phyloP scores from a whole-genome alignment of 2,329 filamentous ascomycete genomes.

The Colletotrichum sp. region DNA sequence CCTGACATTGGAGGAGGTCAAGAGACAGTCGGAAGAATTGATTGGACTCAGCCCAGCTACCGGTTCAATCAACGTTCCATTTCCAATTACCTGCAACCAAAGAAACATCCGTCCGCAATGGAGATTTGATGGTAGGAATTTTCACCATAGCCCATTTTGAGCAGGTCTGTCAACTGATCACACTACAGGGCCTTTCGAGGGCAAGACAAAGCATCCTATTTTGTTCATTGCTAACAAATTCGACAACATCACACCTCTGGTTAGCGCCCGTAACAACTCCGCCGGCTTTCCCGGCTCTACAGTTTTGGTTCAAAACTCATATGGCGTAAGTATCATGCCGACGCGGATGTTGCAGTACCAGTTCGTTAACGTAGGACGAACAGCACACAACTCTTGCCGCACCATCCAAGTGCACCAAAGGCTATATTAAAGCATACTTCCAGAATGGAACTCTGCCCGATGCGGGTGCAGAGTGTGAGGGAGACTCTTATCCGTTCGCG shows the following conservation, averaged over 20 bases:
- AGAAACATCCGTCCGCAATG: slow-evolving; percentile 42
- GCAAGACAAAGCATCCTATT: slow-evolving; percentile 46
- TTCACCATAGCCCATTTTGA: background rate
- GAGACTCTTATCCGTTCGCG: slow-evolving; percentile 48
- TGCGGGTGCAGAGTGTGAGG: slow-evolving; percentile 49
- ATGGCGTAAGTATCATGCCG: slow-evolving; percentile 44
- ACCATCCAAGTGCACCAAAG: slow-evolving; percentile 48
- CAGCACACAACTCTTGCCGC: slow-evolving; percentile 56
- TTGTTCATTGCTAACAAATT: slow-evolving; percentile 49
- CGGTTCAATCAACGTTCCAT: slow-evolving; percentile 48
- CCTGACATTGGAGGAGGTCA: slow-evolving; percentile 38
- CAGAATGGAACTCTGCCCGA: slow-evolving; percentile 50
- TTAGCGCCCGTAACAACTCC: slow-evolving; percentile 50
- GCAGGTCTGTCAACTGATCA: background rate
- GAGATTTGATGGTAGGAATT: slow-evolving; percentile 38
- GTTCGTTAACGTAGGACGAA: background rate
- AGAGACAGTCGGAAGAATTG: slow-evolving; percentile 35
- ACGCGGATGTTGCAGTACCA: background rate
- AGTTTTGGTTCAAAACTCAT: slow-evolving; percentile 54
- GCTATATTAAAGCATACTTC: slow-evolving; percentile 48
- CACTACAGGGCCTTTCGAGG: slow-evolving; percentile 28
- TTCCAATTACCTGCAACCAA: slow-evolving; percentile 43
- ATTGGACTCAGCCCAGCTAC: slow-evolving; percentile 42
- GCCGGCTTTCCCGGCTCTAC: slow-evolving; percentile 48
- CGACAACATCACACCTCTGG: slow-evolving; percentile 54